Base-by-base conservation (phyloP, 768 basidiomycete genomes). In the Coprinopsis sp. region DNA sequence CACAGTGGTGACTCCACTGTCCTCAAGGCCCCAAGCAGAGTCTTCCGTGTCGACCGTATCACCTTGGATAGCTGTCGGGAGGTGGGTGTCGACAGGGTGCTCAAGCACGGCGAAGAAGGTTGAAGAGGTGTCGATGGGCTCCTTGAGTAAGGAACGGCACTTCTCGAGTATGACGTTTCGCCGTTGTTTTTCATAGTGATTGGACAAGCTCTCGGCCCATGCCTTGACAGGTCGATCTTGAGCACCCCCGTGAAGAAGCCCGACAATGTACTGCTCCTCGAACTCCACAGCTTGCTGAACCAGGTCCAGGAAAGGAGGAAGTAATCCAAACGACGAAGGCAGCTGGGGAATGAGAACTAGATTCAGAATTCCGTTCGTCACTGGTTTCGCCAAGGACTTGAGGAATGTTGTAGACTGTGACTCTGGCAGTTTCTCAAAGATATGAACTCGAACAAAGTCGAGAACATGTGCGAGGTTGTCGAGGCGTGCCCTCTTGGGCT, bases 181-280 rank as follows among this genome's bases (percentile, higher is more conserved):
- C 55, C 91, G 65, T 54, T 84, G 79, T 50, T 80, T 79, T 60
- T 92, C 91, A 61, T 92, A 95, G 62, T 91, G 87, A 2, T 72
- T 65, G 14, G 78, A 75, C 10, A 89, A 72, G 3, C 78, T 76
- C 39, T 82, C 74, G 3, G 75, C 77, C 88, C 92, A 95, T 5
- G 64, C 56, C 56, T 77, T 75, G 46, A 94, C 76, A 6, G 80
- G 66, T 21, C 67, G 68, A 36, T 82, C 79, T 4, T 65, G 64
- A 11, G 53, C 46, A 18, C 71, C 73, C 44, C 71, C 74, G 12
- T 74, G 73, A 13, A 87, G 66, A 48, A 83, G 54, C 12, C 61
- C 61, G 12, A 75, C 55, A 13, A 87, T 56, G 41, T 76, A 75
- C 28, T 67, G 64, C 10, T 72, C 66, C 66, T 95, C 92, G 33